Evolutionary conservation across 495 filamentous ascomycete species (phyloP), one percentile per base, ranked within the genome.

Genomic region (Penicillium cataractarum): DNA sequence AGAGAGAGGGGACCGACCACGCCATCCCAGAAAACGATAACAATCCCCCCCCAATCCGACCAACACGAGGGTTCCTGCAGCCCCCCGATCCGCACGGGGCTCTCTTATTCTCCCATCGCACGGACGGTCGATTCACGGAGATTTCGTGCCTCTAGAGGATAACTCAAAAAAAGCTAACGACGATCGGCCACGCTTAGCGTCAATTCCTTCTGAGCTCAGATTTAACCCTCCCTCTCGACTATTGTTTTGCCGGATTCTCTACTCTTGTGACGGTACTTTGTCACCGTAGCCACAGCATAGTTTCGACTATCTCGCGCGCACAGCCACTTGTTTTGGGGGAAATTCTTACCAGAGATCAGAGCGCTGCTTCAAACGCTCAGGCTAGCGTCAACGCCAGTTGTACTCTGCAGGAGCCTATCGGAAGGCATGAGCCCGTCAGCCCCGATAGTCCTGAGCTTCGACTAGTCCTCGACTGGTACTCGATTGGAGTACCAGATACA

Each of bases 51-150:
- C 22, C 15, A 13, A 35, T 29, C 51, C 51, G 10, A 27, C 46
- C 31, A 35, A 54, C 51, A 54, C 51, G 51, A 54, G 51, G 51
- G 51, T 54, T 54, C 51, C 51, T 54, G 51, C 51, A 54, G 51
- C 51, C 51, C 51, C 51, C 51, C 51, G 51, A 54, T 33, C 51
- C 51, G 51, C 51, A 54, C 51, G 29, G 51, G 51, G 24, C 12
- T 33, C 15, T 32, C 27, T 33, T 50, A 42, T 42, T n/a, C 17
- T 19, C n/a, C n/a, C 39, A 27, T 52, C 26, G 49, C 49, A 52
- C 26, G 26, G 49, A 26, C 49, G 27, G n/a, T 22, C 51, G 29
- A 54, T 22, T n/a, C 15, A n/a, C n/a, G 51, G 51, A 54, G 6
- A 32, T 32, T 35, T 19, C 5, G 7, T 46, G 12, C n/a, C 27